Evolutionary conservation across 2,329 filamentous ascomycete species (phyloP).

Genomic region (Alternaria sp.): DNA sequence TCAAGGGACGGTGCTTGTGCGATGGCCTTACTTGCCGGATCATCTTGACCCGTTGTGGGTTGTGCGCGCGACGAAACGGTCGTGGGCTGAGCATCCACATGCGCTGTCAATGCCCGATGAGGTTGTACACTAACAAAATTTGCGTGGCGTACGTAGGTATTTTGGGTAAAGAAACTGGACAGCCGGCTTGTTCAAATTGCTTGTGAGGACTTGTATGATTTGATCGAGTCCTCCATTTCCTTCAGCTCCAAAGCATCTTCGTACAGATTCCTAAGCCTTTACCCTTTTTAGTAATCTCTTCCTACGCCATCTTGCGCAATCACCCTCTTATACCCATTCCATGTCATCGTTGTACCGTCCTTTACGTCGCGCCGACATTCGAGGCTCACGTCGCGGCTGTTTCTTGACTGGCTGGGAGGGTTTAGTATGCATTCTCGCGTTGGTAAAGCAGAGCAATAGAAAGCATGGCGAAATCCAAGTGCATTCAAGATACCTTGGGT

Average conservation of each 20-base stretch:
- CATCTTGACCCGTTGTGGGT: conserved; percentile 43
- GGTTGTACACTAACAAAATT: background rate
- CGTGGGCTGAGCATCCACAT: background rate
- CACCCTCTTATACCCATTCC: background rate
- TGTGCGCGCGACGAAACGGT: conserved; percentile 33
- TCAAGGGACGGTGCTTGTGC: conserved; percentile 27
- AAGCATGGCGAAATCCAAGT: conserved; percentile 24
- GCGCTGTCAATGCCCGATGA: too few relatives aligned
- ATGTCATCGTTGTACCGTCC: background rate
- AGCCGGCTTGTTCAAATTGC: background rate
- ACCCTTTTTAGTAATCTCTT: background rate
- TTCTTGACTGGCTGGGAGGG: conserved; percentile 3
- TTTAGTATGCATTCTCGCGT: conserved; percentile 7
- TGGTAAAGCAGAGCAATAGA: background rate
- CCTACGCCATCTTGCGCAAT: rapidly evolving
- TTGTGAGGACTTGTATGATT: background rate
- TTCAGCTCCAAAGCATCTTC: background rate
- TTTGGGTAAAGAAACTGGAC: background rate
- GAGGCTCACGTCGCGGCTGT: background rate
- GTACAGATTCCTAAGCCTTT: background rate
- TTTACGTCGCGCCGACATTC: background rate
- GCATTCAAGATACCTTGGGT: conserved; percentile 34
- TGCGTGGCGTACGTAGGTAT: too few relatives aligned
- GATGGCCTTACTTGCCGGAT: conserved; percentile 22
- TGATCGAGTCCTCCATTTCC: background rate